Evolutionary conservation across 2,329 filamentous ascomycete species (phyloP), one percentile per base, ranked within the genome.

Genomic region (Venturiaceae sp.): DNA sequence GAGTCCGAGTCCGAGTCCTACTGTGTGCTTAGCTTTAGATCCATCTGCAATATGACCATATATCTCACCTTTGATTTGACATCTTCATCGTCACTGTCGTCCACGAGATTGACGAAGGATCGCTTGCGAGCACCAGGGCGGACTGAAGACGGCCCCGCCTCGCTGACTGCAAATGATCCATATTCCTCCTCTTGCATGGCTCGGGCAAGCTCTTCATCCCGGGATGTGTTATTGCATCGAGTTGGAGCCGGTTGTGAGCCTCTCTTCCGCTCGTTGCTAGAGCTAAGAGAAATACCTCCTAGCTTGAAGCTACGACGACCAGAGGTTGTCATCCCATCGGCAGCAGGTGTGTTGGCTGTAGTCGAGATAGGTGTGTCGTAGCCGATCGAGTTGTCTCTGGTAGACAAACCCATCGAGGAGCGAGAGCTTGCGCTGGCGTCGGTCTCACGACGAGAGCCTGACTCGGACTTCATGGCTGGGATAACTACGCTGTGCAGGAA

Each of bases 301-400:
- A 62, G 60, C 11, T 64, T 36, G 13, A 65, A 61, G 21, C 62
- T 62, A 54, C 61, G 62, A 13, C 33, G 60, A 4, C 14, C 65
- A 0, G 62, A 52, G 26, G 37, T 62, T 9, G 30, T 34, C 33
- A 26, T 23, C 19, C 63, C 63, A 11, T 58, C 61, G 26, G 75
- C 72, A 23, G 73, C 76, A 3, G 82, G 83, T 9, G 83, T 85
- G 19, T 74, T 75, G 52, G 75, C 72, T 57, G 78, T 75, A 68
- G 82, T 85, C 21, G 85, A 87, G 37, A 75, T 80, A 4, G 84
- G 83, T 3, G 85, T 87, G 60, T 82, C 83, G 64, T 79, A 80
- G 19, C 77, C 80, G 37, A 75, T 74, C 11, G 74, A 79, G 74
- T 72, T 54, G 57, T 75, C 75, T 57, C 74, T 67, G 32, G 70